These are phyloP conservation scores for Vaccinium macrocarpon DNA, from an alignment of 148 eudicot species.

Conservation along the genomic window DNA sequence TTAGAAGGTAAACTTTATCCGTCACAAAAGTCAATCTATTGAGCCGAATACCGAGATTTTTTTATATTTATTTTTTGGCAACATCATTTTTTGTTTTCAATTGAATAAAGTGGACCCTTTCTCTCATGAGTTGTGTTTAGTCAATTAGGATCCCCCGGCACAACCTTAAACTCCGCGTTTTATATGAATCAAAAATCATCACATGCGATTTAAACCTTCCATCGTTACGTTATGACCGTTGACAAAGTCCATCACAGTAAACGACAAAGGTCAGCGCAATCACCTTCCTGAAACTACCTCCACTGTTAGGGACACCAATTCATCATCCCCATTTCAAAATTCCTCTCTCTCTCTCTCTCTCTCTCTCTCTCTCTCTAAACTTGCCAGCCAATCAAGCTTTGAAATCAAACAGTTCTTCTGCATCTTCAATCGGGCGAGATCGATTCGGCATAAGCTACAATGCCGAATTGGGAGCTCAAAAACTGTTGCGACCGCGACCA, in stretches of 20 bases:
- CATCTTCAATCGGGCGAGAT: background rate
- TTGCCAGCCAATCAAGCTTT: background rate
- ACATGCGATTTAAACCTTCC: too few species aligned
- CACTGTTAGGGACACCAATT: background rate
- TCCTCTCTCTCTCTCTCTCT: constrained; percentile 11
- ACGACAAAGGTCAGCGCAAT: background rate
- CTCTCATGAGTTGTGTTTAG: too few species aligned
- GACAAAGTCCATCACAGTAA: background rate
- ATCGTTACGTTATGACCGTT: background rate
- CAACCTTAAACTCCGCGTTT: background rate
- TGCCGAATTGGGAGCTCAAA: constrained; percentile 72
- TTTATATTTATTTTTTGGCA: too few species aligned
- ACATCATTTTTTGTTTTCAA: too few species aligned
- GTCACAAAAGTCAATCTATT: too few species aligned
- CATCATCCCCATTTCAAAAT: background rate
- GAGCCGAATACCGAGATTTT: too few species aligned
- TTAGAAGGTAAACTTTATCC: too few species aligned
- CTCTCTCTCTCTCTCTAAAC: background rate
- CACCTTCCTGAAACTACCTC: background rate
- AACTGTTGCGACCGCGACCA: constrained; percentile 71
- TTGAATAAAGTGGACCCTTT: too few species aligned
- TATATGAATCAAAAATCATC: background rate
- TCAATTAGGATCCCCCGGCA: too few species aligned
- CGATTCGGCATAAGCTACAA: constrained; percentile 17
- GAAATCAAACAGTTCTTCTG: background rate